Evolutionary conservation across 2,329 filamentous ascomycete genomes (phyloP).

Genomic region (Stagonosporopsis chrysanthemi): DNA sequence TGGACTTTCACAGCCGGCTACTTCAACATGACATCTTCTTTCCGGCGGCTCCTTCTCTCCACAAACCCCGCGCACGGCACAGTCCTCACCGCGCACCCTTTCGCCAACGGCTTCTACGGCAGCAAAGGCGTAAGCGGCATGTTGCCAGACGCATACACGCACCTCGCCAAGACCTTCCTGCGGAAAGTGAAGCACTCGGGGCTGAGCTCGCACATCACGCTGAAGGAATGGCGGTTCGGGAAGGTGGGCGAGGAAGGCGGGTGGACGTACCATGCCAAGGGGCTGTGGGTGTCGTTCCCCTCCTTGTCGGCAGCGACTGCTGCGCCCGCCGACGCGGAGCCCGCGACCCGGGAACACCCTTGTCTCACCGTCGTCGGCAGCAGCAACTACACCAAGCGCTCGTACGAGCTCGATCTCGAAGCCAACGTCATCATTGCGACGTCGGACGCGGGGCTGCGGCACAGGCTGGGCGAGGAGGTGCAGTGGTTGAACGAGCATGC

Average conservation of each 20-base stretch:
- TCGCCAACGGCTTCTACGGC: constrained; percentile 94
- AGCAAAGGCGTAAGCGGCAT: constrained; percentile 88
- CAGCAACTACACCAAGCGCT: constrained; percentile 94
- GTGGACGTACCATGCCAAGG: constrained; percentile 99
- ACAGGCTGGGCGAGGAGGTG: constrained; percentile 79
- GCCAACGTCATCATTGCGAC: constrained; percentile 88
- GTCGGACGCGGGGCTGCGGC: constrained; percentile 73
- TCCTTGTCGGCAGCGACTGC: background rate
- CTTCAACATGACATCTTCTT: constrained; percentile 91
- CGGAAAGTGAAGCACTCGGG: constrained; percentile 64
- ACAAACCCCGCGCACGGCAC: constrained; percentile 75
- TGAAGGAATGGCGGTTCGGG: constrained; percentile 89
- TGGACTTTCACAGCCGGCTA: constrained; percentile 99
- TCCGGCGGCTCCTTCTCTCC: constrained; percentile 79
- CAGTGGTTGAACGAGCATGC: constrained; percentile 80
- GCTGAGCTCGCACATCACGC: constrained; percentile 65
- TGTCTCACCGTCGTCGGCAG: constrained; percentile 86
- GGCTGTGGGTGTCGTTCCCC: constrained; percentile 84
- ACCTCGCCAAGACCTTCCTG: constrained; percentile 84
- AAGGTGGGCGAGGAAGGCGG: constrained; percentile 80
- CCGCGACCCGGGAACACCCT: constrained; percentile 64
- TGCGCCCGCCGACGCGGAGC: no score
- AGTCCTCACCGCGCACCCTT: constrained; percentile 89
- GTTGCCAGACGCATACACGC: constrained; percentile 89
- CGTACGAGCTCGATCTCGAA: constrained; percentile 91